Conservation (phyloP, 495 filamentous ascomycete genomes). For the Cercophora sp. region DNA sequence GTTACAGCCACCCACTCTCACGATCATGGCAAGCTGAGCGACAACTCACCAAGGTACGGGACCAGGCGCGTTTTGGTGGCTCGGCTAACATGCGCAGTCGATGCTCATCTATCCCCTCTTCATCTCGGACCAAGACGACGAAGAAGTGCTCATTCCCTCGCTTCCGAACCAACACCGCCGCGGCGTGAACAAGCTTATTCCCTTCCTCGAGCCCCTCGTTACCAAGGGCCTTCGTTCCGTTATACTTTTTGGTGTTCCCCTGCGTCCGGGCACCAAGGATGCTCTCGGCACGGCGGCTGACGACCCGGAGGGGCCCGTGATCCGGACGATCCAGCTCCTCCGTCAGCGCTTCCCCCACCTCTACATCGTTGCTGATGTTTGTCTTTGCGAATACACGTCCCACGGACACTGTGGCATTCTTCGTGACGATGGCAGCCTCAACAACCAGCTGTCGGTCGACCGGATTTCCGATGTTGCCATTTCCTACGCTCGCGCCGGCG, state of each 20-base stretch:
- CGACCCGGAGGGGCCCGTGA: constrained; percentile 87
- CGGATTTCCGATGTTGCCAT: constrained; percentile 90
- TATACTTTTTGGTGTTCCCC: constrained; percentile 91
- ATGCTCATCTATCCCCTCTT: constrained; percentile 99
- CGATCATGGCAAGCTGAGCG: constrained; percentile 94
- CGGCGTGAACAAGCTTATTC: constrained; percentile 78
- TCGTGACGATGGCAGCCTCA: constrained; percentile 82
- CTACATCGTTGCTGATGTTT: constrained; percentile 89
- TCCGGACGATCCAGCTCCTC: constrained; percentile 75
- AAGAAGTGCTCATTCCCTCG: constrained; percentile 85
- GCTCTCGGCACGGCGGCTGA: constrained; percentile 90
- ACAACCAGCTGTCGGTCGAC: constrained; percentile 88
- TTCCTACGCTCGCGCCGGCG: constrained; percentile 87
- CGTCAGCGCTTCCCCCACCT: constrained; percentile 79
- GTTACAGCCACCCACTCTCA: constrained; percentile 88
- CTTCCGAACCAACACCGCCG: constrained; percentile 84
- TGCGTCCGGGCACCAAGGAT: constrained; percentile 76
- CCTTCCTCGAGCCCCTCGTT: constrained; percentile 81
- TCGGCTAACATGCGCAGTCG: constrained; percentile 51
- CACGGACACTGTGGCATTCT: constrained; percentile 97
- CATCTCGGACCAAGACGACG: constrained; percentile 88
- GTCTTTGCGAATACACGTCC: constrained; percentile 98
- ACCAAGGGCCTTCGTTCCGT: constrained; percentile 85
- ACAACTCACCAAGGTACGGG: constrained; percentile 86
- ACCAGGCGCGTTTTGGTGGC: not conserved